Conservation (phyloP, 495 filamentous ascomycete species). For the Aspergillus bertholletiae region DNA sequence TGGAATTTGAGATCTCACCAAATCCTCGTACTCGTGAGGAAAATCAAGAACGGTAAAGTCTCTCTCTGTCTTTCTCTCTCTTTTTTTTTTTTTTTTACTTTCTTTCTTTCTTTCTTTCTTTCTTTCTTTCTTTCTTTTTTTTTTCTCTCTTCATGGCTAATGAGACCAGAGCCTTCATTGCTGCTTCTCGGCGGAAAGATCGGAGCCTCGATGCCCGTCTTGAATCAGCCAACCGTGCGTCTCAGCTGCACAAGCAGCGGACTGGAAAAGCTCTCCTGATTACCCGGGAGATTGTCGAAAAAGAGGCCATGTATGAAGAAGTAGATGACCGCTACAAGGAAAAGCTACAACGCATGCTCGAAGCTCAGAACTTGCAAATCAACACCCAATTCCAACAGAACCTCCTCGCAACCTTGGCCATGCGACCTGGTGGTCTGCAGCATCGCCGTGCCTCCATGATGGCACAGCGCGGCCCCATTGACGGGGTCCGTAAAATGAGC, state of each 20-base stretch:
- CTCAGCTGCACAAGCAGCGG: constrained; percentile 83
- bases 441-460: constrained; percentile 22
- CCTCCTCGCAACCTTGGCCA: constrained; percentile 29
- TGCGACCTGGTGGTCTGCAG: constrained; percentile 20
- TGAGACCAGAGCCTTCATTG: constrained; percentile 74
- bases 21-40: constrained; percentile 60
- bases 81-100: neutral
- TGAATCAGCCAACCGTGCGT: constrained; percentile 83
- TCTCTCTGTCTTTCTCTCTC: neutral
- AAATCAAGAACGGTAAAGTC: constrained; percentile 84
- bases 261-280: constrained; percentile 83
- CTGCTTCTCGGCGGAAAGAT: constrained; percentile 87
- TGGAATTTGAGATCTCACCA: constrained; percentile 35
- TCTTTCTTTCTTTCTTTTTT: neutral
- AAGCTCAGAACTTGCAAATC: constrained; percentile 41
- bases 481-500: constrained; percentile 40
- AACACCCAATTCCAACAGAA: constrained; percentile 41
- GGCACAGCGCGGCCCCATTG: constrained; percentile 24
- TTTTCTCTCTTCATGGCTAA: constrained; percentile 1
- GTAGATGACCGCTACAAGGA: constrained; percentile 68
- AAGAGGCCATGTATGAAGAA: constrained; percentile 97
- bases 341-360: constrained; percentile 41
- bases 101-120: neutral
- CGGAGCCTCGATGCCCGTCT: constrained; percentile 85
- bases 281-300: constrained; percentile 81